These are phyloP conservation scores for Diospyros lotus DNA, from an alignment of 148 eudicot genomes.

Conservation along the genomic window DNA sequence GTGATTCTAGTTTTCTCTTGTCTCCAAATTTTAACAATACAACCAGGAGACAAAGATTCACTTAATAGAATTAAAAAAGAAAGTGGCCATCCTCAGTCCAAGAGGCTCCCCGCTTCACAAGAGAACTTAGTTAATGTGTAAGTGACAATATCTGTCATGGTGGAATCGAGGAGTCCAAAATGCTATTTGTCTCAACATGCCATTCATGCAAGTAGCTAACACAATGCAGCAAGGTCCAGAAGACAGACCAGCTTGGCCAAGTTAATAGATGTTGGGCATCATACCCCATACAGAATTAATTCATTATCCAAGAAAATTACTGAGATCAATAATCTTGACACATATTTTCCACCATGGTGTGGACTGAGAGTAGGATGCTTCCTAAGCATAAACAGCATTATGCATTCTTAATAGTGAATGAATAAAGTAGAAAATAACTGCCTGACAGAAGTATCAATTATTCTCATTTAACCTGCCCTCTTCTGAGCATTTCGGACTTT, in stretches of 20 bases:
- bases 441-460: not conserved
- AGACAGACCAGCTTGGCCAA: not conserved
- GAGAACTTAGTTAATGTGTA: too few relatives aligned
- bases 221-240: not conserved
- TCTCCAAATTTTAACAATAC: too few relatives aligned
- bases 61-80: too few relatives aligned
- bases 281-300: not conserved
- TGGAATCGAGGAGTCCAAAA: not conserved
- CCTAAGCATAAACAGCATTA: not conserved
- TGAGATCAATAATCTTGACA: not conserved
- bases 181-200: not conserved
- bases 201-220: not conserved
- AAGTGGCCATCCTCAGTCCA: too few relatives aligned
- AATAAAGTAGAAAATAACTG: slow-evolving; percentile 9
- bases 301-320: not conserved
- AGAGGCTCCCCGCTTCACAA: too few relatives aligned
- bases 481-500: slow-evolving; percentile 91
- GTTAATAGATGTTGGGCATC: not conserved
- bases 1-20: too few relatives aligned
- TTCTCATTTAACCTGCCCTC: slow-evolving; percentile 75
- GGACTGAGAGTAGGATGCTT: not conserved
- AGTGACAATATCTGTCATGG: not conserved
- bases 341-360: not conserved
- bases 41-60: too few relatives aligned
- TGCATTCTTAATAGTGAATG: too few relatives aligned